These are phyloP conservation scores for Angomonas deanei DNA, from an alignment of 208 protist genomes.

Conservation along the genomic window DNA sequence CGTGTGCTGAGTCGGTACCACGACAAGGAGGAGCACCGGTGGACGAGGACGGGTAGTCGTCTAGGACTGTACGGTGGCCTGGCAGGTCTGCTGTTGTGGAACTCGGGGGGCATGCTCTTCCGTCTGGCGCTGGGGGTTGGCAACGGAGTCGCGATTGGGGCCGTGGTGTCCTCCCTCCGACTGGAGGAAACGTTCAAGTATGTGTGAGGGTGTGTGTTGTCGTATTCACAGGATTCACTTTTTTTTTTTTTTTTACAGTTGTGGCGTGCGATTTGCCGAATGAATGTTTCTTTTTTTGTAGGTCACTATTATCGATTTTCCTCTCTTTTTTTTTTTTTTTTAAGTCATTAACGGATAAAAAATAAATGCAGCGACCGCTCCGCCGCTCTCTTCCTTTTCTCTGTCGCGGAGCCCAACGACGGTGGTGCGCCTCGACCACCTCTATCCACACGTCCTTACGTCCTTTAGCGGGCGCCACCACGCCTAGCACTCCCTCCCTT, in stretches of 20 bases:
- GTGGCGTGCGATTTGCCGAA: too few relatives aligned
- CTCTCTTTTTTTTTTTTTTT: not conserved
- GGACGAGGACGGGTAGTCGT: slow-evolving; percentile 47
- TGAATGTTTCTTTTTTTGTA: not conserved
- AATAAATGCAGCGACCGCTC: too few relatives aligned
- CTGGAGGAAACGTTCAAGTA: slow-evolving; percentile 53
- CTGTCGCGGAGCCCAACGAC: too few relatives aligned
- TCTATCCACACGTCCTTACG: too few relatives aligned
- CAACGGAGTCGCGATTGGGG: slow-evolving; percentile 37
- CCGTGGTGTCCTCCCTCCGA: slow-evolving; percentile 39
- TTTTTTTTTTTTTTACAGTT: too few relatives aligned
- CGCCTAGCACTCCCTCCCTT: not conserved
- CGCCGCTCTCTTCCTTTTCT: not conserved
- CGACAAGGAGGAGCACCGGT: slow-evolving; percentile 56
- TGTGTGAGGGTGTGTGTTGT: slow-evolving; percentile 12
- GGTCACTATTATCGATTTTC: not conserved
- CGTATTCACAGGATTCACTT: too few relatives aligned
- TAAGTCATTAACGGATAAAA: too few relatives aligned
- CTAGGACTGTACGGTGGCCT: slow-evolving; percentile 48
- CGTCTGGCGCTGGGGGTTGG: slow-evolving; percentile 64
- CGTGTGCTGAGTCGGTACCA: slow-evolving; percentile 29
- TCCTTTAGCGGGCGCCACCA: not conserved
- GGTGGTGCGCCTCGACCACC: too few relatives aligned
- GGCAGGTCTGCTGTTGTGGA: slow-evolving; percentile 68
- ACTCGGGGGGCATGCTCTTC: slow-evolving; percentile 49